These are phyloP conservation scores for Zoysia japonica DNA, from an alignment of 176 grass and related monocot species.

Conservation along the genomic window DNA sequence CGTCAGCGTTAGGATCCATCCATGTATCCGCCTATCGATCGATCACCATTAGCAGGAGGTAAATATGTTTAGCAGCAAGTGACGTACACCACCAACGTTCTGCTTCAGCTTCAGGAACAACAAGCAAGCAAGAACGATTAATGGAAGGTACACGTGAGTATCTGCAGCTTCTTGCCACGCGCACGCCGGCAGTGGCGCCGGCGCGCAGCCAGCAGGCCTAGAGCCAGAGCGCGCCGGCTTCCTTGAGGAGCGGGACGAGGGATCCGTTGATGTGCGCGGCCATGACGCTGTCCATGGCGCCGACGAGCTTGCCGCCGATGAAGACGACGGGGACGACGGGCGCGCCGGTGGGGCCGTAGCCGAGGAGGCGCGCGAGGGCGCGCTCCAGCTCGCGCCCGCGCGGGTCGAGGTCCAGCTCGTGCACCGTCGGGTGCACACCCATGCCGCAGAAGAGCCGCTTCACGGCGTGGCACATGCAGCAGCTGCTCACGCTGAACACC, in stretches of 20 bases:
- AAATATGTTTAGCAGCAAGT: conserved; percentile 24
- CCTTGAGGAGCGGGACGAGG: conserved; percentile 91
- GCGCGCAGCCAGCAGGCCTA: neutral
- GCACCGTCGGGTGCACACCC: conserved; percentile 87
- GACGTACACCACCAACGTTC: conserved; percentile 8
- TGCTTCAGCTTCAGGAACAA: neutral
- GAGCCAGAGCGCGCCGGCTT: conserved; percentile 95
- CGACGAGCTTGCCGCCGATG: conserved; percentile 88
- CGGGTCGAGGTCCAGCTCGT: conserved; percentile 92
- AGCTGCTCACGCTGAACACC: conserved; percentile 93
- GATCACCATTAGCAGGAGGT: conserved; percentile 1
- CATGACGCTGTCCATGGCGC: conserved; percentile 92
- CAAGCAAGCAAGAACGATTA: neutral
- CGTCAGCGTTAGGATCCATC: conserved; percentile 21
- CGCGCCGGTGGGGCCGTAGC: conserved; percentile 31
- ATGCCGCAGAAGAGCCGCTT: conserved; percentile 99
- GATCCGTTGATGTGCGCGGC: conserved; percentile 88
- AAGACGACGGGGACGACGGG: conserved; percentile 79
- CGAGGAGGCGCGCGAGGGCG: conserved; percentile 66
- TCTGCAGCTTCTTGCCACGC: conserved; percentile 9
- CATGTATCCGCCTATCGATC: neutral
- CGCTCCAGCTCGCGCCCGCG: conserved; percentile 73
- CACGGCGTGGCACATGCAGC: conserved; percentile 99
- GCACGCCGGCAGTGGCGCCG: no score
- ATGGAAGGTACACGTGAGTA: neutral